phyloP scores from a whole-genome alignment of 768 basidiomycete species.

The Termitomyces eurrhizus region DNA sequence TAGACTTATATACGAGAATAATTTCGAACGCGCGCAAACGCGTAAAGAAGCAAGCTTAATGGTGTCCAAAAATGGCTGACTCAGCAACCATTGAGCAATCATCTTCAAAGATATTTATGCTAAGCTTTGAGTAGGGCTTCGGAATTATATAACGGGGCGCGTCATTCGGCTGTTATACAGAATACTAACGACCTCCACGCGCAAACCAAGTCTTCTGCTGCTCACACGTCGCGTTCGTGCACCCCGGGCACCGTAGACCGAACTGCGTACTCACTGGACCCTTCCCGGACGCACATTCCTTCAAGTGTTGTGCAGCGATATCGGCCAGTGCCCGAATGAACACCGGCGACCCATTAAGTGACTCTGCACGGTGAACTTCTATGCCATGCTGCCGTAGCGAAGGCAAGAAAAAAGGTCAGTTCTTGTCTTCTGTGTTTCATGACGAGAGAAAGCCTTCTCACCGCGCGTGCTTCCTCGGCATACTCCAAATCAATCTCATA shows the following conservation, averaged over 20 bases:
- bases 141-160: conserved; percentile 2
- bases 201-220: conserved; percentile 90
- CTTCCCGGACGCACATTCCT: conserved; percentile 52
- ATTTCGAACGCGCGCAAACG: conserved; percentile 7
- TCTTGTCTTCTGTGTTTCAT: conserved; percentile 9
- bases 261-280: conserved; percentile 77
- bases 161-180: conserved; percentile 5
- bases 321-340: conserved; percentile 95
- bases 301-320: conserved; percentile 78
- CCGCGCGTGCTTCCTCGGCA: conserved; percentile 85
- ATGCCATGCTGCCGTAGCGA: conserved; percentile 72
- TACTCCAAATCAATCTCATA: conserved; percentile 97
- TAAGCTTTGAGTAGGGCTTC: conserved; percentile 2
- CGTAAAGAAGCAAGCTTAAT: conserved; percentile 6
- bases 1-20: conserved; percentile 9
- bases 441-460: conserved; percentile 31
- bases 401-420: conserved; percentile 8
- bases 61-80: conserved; percentile 8
- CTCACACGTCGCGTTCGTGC: conserved; percentile 84
- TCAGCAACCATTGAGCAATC: conserved; percentile 4
- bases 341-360: conserved; percentile 92
- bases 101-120: neutral
- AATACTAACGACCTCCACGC: conserved; percentile 55
- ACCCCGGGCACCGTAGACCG: conserved; percentile 88
- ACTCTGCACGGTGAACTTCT: conserved; percentile 83